Conservation (phyloP, 1,284 basidiomycete genomes). For the Sporisorium reilianum region DNA sequence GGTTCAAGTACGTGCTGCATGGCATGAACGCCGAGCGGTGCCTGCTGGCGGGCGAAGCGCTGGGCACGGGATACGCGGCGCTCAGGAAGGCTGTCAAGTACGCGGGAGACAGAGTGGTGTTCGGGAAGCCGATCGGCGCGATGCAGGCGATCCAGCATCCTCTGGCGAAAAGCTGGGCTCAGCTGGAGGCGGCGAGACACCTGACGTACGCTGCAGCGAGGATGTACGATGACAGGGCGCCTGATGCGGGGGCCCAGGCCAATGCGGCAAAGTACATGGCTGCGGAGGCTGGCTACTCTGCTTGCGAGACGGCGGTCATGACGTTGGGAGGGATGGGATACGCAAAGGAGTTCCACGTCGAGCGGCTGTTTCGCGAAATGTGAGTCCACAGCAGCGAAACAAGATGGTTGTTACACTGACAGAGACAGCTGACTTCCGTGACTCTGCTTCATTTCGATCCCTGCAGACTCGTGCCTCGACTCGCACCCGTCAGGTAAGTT, state of each 20-base stretch:
- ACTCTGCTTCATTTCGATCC: not conserved
- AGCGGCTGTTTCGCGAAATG: conserved; percentile 58
- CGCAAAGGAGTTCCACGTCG: conserved; percentile 60
- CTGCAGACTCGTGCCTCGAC: conserved; percentile 61
- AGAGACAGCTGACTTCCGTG: conserved; percentile 4
- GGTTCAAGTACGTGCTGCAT: conserved; percentile 68
- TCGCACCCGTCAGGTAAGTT: conserved; percentile 61
- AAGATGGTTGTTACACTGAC: not conserved
- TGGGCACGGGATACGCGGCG: conserved; percentile 66
- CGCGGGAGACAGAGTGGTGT: conserved; percentile 62
- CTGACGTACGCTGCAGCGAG: conserved; percentile 64
- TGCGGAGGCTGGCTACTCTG: conserved; percentile 65
- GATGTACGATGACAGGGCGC: conserved; percentile 51
- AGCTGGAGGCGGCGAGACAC: conserved; percentile 66
- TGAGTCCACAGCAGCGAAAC: conserved; percentile 13
- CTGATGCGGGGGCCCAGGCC: conserved; percentile 64
- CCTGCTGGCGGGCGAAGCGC: conserved; percentile 71
- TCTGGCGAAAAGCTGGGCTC: conserved; percentile 64
- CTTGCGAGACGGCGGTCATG: conserved; percentile 58
- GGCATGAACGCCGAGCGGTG: conserved; percentile 71
- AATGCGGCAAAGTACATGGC: conserved; percentile 69
- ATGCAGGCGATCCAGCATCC: conserved; percentile 69
- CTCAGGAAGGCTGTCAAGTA: conserved; percentile 54
- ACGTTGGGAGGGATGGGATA: conserved; percentile 68
- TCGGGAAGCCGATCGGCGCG: conserved; percentile 65